phyloP scores from a whole-genome alignment of 2,329 filamentous ascomycete genomes.

The Phialocephala sp. region DNA sequence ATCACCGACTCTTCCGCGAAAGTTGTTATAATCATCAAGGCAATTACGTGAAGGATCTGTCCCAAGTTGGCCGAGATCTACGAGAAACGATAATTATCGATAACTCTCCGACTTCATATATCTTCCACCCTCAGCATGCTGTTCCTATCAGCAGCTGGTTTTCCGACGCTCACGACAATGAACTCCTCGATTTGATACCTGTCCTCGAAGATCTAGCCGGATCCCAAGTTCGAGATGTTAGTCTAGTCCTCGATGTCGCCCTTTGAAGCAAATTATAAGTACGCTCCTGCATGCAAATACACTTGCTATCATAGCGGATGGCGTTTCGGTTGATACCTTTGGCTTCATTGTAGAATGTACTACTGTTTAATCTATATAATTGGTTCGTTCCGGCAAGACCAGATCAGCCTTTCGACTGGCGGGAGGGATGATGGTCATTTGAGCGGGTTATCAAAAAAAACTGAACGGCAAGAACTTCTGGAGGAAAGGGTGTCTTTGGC shows the following conservation, averaged over 20 bases:
- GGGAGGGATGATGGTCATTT: conserved; percentile 24
- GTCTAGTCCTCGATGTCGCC: conserved; percentile 93
- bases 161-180: conserved; percentile 98
- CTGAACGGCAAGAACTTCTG: conserved; percentile 24
- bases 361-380: conserved; percentile 48
- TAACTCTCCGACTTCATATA: conserved; percentile 98
- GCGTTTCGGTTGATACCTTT: conserved; percentile 47
- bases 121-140: conserved; percentile 98
- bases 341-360: conserved; percentile 47
- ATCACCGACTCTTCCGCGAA: conserved; percentile 95
- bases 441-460: conserved; percentile 33
- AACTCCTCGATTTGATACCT: conserved; percentile 94
- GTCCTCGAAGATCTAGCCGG: conserved; percentile 96
- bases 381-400: conserved; percentile 38
- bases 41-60: conserved; percentile 99
- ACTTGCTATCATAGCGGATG: conserved; percentile 46
- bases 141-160: conserved; percentile 99
- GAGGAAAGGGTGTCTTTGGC: conserved; percentile 20
- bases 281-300: conserved; percentile 41
- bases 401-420: conserved; percentile 29
- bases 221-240: conserved; percentile 90
- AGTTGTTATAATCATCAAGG: conserved; percentile 99
- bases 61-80: conserved; percentile 92
- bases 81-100: conserved; percentile 99
- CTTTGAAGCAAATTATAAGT: conserved; percentile 55